Percentiles rank a stretch among this genome's conserved stretches.
These are phyloP conservation scores for Xylogone sp. DNA, from an alignment of 2,329 filamentous ascomycete genomes.

Conservation along the genomic window DNA sequence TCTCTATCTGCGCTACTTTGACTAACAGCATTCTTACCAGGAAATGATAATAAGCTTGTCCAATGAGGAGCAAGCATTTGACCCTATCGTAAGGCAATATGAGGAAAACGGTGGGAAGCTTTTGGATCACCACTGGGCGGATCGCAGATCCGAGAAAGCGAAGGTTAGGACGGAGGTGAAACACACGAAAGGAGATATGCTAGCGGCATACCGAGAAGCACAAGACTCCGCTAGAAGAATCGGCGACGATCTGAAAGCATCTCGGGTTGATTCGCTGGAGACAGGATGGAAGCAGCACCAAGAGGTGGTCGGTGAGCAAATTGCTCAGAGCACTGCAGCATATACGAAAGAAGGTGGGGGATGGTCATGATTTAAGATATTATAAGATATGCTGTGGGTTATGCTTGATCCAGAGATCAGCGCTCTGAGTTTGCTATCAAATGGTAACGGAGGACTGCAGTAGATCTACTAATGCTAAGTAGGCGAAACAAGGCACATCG, in stretches of 20 bases:
- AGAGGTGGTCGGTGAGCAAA: conserved; percentile 15
- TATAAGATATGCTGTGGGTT: no score
- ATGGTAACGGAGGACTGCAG: background rate
- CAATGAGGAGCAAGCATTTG: conserved; percentile 24
- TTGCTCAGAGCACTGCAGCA: conserved; percentile 3
- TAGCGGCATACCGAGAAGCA: conserved; percentile 15
- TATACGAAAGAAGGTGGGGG: no score
- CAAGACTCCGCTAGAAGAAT: conserved; percentile 10
- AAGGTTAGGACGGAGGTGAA: conserved; percentile 13
- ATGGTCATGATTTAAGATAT: no score
- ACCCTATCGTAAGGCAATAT: conserved; percentile 23
- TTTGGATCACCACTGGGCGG: conserved; percentile 12
- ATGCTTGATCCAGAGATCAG: no score
- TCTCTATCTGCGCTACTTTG: background rate
- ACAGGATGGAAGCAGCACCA: conserved; percentile 22
- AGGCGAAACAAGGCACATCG: conserved; percentile 1
- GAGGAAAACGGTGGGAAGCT: conserved; percentile 21
- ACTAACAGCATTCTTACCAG: conserved; percentile 9
- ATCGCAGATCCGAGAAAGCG: conserved; percentile 10
- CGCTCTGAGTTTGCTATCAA: background rate
- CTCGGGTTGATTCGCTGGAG: conserved; percentile 11
- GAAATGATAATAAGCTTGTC: conserved; percentile 24
- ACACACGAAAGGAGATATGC: conserved; percentile 16
- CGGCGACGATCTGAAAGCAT: conserved; percentile 12
- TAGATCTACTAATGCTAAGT: conserved; percentile 2